Conservation (phyloP, 345 rosid species). For the Eucalyptus cloeziana region DNA sequence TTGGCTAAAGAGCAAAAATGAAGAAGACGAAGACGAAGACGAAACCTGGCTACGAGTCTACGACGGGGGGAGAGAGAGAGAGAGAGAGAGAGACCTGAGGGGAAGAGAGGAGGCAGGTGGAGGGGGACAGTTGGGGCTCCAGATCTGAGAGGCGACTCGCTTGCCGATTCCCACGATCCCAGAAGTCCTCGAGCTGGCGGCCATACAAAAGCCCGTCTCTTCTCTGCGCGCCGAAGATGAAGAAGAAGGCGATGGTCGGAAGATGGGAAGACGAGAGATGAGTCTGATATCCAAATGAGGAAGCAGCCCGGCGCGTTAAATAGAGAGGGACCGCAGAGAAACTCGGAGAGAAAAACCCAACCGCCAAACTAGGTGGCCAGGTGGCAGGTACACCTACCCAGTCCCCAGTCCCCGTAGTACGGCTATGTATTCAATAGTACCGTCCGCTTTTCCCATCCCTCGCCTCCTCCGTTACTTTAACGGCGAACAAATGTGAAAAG, state of each 20-base stretch:
- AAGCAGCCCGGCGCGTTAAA: not conserved
- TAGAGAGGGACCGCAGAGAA: not conserved
- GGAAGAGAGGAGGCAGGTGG: not conserved
- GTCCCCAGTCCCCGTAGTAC: not conserved
- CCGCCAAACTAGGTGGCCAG: not conserved
- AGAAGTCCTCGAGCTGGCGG: slow-evolving; percentile 14
- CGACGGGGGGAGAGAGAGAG: not conserved
- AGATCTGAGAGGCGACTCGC: slow-evolving; percentile 22
- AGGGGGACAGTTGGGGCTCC: not conserved
- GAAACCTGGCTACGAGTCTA: not conserved
- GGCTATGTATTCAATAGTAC: not conserved
- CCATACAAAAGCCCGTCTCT: slow-evolving; percentile 5
- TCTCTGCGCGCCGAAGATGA: not conserved
- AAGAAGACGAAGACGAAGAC: not conserved
- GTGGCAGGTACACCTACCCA: not conserved
- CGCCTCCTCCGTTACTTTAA: not conserved
- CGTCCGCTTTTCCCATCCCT: not conserved
- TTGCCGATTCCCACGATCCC: slow-evolving; percentile 14
- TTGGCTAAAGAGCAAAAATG: not conserved
- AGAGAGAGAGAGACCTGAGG: not conserved
- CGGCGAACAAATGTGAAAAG: not conserved
- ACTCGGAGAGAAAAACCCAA: not conserved
- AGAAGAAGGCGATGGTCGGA: not conserved
- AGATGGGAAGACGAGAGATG: not conserved
- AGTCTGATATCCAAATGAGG: not conserved